A percentile compares a stretch with the other conserved stretches of the same genome.
phyloP scores from a whole-genome alignment of 2,329 filamentous ascomycete species.

The Pseudocercospora musae region DNA sequence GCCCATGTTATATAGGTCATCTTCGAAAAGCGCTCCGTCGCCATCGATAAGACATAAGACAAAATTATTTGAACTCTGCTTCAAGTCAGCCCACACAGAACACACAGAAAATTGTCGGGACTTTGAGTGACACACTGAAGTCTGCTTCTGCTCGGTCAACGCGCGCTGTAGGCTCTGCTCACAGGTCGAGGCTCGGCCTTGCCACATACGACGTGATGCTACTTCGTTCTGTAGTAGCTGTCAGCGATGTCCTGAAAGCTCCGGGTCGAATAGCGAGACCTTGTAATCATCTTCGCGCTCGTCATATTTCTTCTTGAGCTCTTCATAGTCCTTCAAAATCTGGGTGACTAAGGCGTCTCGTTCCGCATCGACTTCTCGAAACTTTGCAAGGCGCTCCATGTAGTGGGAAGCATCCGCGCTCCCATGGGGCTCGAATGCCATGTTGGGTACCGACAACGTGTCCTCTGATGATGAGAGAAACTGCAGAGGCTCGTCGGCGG shows the following conservation, averaged over 20 bases:
- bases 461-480: neutral
- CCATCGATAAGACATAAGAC: constrained; percentile 49
- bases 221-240: constrained; percentile 39
- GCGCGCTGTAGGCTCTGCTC: constrained; percentile 23
- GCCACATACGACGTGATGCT: constrained; percentile 36
- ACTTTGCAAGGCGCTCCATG: constrained; percentile 30
- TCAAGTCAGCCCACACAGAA: neutral
- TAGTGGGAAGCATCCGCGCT: constrained; percentile 15
- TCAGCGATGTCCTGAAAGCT: constrained; percentile 21
- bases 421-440: constrained; percentile 4
- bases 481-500: neutral
- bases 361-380: constrained; percentile 32
- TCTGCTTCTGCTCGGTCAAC: constrained; percentile 25
- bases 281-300: constrained; percentile 17
- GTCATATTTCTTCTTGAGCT: constrained; percentile 33
- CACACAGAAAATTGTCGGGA: neutral
- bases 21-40: constrained; percentile 48
- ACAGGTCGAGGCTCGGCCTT: constrained; percentile 26
- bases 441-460: neutral
- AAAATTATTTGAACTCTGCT: constrained; percentile 40
- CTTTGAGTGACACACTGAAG: constrained; percentile 19
- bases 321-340: constrained; percentile 32
- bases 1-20: constrained; percentile 42
- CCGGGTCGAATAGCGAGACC: neutral
- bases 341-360: constrained; percentile 33